Base-by-base conservation (phyloP, 345 rosid genomes). In the Hibiscus tridactylites region DNA sequence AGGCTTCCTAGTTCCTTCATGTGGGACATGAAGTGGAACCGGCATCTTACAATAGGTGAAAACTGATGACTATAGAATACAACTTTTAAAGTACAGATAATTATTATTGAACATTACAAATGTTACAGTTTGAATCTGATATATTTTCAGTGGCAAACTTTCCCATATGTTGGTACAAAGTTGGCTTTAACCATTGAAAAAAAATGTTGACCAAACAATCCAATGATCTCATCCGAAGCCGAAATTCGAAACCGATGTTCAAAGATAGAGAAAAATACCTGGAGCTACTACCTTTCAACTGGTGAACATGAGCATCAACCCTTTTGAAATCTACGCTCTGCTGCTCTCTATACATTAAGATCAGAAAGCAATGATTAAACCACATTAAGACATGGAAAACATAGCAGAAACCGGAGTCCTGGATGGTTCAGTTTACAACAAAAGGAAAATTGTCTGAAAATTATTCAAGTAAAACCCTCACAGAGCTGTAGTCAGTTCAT, bases 231-330 rank as follows among this genome's bases (percentile, higher is more conserved):
- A 17, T 17, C 9, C 15, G 19, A 50, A 50, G 46, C 50, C 29
- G 9, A 1, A 70, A 56, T 10, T 31, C 6, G 33, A 53, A 54
- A 35, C 12, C 3, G 50, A 58, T n/a, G 37, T 11, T 29, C 2
- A 46, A 62, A 61, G 17, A 16, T 57, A 57, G 16, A 21, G 33
- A 17, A 33, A 62, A 33, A 53, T 64, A 73, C 71, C 76, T 73
- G 60, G 76, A 73, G 63, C 63, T 52, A 61, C 76, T 73, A n/a
- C 76, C 76, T 47, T 73, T 73, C 50, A 54, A 37, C 70, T 64
- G 76, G n/a, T 73, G 76, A 64, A 73, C 76, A 73, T 73, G 76
- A 49, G 76, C 70, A 73, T 73, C 76, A 29, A 73, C 61, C 52
- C 63, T 73, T 64, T 28, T 64, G 62, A 64, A 73, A 65, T 73